Percentiles rank a stretch among this genome's conserved stretches.
Conservation (phyloP, 2,329 filamentous ascomycete species). For the Piedraia hortae region DNA sequence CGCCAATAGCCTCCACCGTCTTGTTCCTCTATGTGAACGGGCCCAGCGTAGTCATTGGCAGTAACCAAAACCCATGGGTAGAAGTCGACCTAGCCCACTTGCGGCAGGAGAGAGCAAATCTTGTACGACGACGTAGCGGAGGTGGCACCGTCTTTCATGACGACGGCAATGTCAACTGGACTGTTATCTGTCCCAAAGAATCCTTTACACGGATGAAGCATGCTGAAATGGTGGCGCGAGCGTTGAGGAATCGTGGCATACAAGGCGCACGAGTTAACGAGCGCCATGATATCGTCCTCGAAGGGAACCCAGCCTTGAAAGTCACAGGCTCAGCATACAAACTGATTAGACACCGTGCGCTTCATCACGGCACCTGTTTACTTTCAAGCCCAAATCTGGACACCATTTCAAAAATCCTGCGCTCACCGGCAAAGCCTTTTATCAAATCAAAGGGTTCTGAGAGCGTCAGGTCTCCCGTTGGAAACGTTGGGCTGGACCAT, state of each 20-base stretch:
- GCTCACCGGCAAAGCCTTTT: constrained; percentile 48
- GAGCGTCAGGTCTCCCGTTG: constrained; percentile 63
- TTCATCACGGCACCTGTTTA: constrained; percentile 86
- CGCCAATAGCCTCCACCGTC: constrained; percentile 42
- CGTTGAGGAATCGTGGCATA: constrained; percentile 34
- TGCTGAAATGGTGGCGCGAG: constrained; percentile 78
- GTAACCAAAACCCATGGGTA: constrained; percentile 94
- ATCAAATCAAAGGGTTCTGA: constrained; percentile 68
- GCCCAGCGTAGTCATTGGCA: constrained; percentile 69
- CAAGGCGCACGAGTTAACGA: constrained; percentile 48
- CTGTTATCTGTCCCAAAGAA: constrained; percentile 55
- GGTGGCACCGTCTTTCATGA: constrained; percentile 92
- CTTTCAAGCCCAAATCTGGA: constrained; percentile 48
- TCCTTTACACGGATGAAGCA: constrained; percentile 64
- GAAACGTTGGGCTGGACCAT: constrained; percentile 40
- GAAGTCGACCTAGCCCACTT: constrained; percentile 53
- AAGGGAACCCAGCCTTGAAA: constrained; percentile 26
- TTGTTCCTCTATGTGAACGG: constrained; percentile 73
- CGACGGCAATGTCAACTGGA: constrained; percentile 77
- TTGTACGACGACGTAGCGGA: constrained; percentile 64
- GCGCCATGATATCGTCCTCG: constrained; percentile 72
- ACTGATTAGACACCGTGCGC: constrained; percentile 47
- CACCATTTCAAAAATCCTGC: constrained; percentile 40
- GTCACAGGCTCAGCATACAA: constrained; percentile 91
- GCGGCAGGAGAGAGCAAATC: constrained; percentile 16